Base-by-base conservation (phyloP, 2,329 filamentous ascomycete species). In the Laburnicola sp. region DNA sequence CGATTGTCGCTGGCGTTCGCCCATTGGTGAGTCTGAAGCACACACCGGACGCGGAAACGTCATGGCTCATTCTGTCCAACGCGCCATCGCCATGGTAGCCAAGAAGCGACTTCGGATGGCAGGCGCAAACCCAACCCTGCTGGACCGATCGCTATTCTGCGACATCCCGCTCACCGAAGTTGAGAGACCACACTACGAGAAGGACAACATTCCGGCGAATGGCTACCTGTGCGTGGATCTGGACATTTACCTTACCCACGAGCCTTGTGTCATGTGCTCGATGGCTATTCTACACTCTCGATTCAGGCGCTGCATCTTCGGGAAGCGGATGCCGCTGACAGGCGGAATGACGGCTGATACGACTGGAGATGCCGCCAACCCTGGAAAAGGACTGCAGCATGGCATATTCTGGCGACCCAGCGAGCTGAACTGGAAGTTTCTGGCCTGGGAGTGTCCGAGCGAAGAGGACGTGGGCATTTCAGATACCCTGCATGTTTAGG, bases 221-320 rank as follows among this genome's bases (percentile, higher is more conserved):
- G 93, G 93, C 46, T 99, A 99, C 71, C 84, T 99, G 21, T 97
- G 93, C 75, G 91, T 96, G 60, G 89, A 91, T 48, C 82, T 99
- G 27, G 93, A 97, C 73, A 83, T 99, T 50, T 97, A 97, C 75
- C 80, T 95, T 54, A 96, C 92, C 2, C 92, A 97, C 68, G 94
- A 99, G 75, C 94, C 94, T 4, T 99, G 94, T 70, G 83, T 96
- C 53, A 95, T 96, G 83, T 99, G 94, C 75, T 91, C 89, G 31
- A 97, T 97, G 94, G 94, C 90, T 1, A 88, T 97, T 62, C 80
- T 97, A 22, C 92, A 97, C 70, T 97, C 93, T 6, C 85, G 94
- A 44, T 96, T 99, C 80, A 86, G 89, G 38, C 86, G 88, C 46
- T 88, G 92, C 45, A 82, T 96, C 34, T 96, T 96, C 74, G 85